Base-by-base conservation (phyloP, 345 rosid species). In the Trapa bicornis region DNA sequence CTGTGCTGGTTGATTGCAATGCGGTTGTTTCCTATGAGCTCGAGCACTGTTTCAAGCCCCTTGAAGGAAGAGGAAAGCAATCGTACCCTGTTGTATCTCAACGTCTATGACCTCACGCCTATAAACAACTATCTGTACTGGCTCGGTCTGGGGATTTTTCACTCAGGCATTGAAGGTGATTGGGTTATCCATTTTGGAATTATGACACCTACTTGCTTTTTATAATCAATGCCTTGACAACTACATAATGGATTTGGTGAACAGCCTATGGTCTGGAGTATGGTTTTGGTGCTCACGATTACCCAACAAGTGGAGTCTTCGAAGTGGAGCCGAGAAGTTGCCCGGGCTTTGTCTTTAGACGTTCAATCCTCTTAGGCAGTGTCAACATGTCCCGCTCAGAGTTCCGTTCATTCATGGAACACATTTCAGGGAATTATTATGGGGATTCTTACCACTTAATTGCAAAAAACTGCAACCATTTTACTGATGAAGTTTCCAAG, bases 391-490 rank as follows among this genome's bases (percentile, higher is more conserved):
- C 96, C 36, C 75, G 66, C 41, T 80, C 89, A 32, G 97, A 94
- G 70, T 84, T 91, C 73, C 88, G 82, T 58, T 75, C 83, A 13
- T 89, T 86, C 80, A 86, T 94, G 86, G 99, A 89, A 72, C 83
- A 75, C 65, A 74, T 94, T 65, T 91, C 97, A 37, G 71, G 81
- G 66, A 83, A 81, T 50, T 94, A 85, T 71, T 89, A 84, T 50
- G 97, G 99, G 47, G 95, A 94, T 66, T 79, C 89, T 5, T 94
- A 94, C 73, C 97, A 86, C 86, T 84, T 94, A 87, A 91, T 94
- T 75, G 88, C 95, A 71, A 94, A 94, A 85, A 94, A 94, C 68
- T 94, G 99, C 83, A 94, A 94, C 78, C 99, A 91, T 84, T 94
- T 94, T 72, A 82, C 96, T 0, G 85, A 89, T 69, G 96, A 94